These are phyloP conservation scores for Rhodosporidiobolus sp. DNA, from an alignment of 768 basidiomycete genomes.

Conservation along the genomic window DNA sequence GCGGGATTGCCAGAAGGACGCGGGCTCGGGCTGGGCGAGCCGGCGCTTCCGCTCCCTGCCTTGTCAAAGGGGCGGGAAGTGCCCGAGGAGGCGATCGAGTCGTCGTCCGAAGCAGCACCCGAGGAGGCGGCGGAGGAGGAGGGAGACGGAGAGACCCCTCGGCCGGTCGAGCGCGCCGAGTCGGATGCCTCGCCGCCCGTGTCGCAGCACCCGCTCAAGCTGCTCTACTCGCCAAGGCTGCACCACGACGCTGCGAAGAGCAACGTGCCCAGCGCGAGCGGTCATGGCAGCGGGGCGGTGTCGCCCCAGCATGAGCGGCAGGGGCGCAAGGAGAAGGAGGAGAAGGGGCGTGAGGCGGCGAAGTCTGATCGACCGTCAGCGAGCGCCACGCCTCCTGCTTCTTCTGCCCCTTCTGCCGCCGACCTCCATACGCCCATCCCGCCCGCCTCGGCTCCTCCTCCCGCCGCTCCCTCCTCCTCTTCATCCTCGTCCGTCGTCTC, in stretches of 20 bases:
- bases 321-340: no score
- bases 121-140: constrained; percentile 4
- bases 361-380: no score
- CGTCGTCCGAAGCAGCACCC: no score
- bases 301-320: no score
- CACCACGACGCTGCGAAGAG: not conserved
- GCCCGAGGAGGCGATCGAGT: not conserved
- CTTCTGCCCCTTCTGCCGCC: no score
- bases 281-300: no score
- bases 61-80: not conserved
- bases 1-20: not conserved
- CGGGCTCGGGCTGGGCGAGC: constrained; percentile 21
- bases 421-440: no score
- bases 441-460: no score
- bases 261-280: not conserved
- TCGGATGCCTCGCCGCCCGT: not conserved
- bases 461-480: no score
- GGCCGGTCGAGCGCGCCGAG: not conserved
- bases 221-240: constrained; percentile 25
- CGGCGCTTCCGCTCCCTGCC: constrained; percentile 14
- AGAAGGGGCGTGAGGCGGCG: no score
- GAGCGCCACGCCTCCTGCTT: no score
- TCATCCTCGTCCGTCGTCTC: no score
- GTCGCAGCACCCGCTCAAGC: constrained; percentile 16
- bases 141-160: not conserved